Base-by-base conservation (phyloP, 768 basidiomycete genomes). In the Hygrocybe punicea region DNA sequence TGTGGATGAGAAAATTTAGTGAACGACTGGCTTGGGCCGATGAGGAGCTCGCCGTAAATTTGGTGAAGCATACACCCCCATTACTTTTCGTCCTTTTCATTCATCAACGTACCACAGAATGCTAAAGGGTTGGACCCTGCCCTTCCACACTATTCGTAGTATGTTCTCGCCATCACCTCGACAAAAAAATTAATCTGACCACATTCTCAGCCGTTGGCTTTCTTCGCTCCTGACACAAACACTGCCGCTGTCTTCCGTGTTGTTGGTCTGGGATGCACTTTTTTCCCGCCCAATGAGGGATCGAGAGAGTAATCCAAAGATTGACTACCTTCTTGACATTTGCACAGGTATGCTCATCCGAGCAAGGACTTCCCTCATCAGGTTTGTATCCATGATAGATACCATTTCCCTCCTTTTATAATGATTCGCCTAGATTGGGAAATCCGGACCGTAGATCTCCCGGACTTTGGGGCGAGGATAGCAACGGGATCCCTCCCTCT, bases 141-240 rank as follows among this genome's bases (percentile, higher is more conserved):
- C 24, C 72, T 86, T 24, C 89, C 89, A 2, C 88, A 91, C 71
- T 91, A 89, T 68, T 89, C 89, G 48, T 86, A 86, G 89, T 91
- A 70, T 60, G 89, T 71, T 17, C 50, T 54, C 46, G 44, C 40
- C 17, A 40, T 46, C 51, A 36, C 44, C 10, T 21, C 7, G 51
- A 52, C 4, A 29, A 14, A 21, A 46, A 37, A 19, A 21, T 23
- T 23, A 13, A 33, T n/a, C 48, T 50, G 34, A 58, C 29, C 10
- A 14, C 33, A 44, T 36, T 21, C 49, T 13, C 59, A 91, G 89
- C 69, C 86, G 84, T 45, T 92, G 89, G 89, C 73, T 91, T 10
- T 81, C 86, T 11, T 81, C 88, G 10, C 63, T 92, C 6, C 70
- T 91, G 19, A 81, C 86, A 0, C 89, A 90, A 61, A 86, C 89